A percentile compares a stretch with the other conserved stretches of the same genome.
These are phyloP conservation scores for Geotrichum ghanense DNA, from an alignment of 805 yeast species.

Conservation along the genomic window DNA sequence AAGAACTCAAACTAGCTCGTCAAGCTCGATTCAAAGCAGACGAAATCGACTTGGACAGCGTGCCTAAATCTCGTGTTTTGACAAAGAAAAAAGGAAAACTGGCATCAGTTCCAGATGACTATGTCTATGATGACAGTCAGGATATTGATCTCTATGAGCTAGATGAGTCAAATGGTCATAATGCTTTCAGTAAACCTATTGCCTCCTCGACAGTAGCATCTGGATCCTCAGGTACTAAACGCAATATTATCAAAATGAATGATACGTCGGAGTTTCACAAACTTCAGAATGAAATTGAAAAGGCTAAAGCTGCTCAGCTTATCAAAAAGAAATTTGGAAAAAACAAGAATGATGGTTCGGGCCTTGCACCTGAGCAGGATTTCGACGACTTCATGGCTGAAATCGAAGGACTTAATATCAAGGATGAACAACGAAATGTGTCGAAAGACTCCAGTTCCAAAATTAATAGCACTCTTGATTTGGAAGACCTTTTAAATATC, in stretches of 20 bases:
- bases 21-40: not conserved
- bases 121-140: not conserved
- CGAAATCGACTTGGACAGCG: not conserved
- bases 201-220: not conserved
- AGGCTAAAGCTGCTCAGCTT: constrained; percentile 8
- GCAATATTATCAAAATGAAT: constrained; percentile 5
- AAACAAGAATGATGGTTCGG: constrained; percentile 1
- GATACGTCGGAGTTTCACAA: constrained; percentile 9
- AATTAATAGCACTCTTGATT: not conserved
- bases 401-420: constrained; percentile 11
- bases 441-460: not conserved
- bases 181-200: not conserved
- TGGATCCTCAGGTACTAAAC: not conserved
- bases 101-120: not conserved
- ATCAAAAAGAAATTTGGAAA: constrained; percentile 12
- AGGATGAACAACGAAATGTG: not conserved
- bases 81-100: not conserved
- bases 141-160: not conserved
- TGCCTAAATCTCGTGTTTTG: not conserved
- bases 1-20: not conserved
- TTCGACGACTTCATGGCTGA: constrained; percentile 16
- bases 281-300: constrained; percentile 13
- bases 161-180: too few species aligned
- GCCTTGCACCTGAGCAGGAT: constrained; percentile 9
- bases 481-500: not conserved